Evolutionary conservation across 148 eudicot genomes (phyloP), one percentile per base, ranked within the genome.

Genomic region (Drosera capensis): DNA sequence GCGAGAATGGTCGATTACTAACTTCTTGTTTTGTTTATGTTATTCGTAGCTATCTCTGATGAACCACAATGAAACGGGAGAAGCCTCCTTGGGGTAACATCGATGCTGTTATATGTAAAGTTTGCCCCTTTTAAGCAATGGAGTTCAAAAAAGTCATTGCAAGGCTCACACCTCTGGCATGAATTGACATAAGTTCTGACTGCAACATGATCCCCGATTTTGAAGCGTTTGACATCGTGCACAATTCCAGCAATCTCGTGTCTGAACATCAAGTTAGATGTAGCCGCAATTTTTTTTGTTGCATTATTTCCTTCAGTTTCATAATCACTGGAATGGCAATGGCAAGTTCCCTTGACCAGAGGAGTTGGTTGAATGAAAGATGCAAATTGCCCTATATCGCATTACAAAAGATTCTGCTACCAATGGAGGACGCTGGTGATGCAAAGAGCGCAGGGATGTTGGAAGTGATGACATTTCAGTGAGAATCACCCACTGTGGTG

Each of bases 221-320:
- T 77, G 46, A 82, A 79, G 22, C 65, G 37, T 17, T 90, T 94
- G 39, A 83, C 75, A 45, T 79, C 83, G 55, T 52, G 68, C 8
- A 87, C 96, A 39, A 75, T 59, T 56, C 94, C 96, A 43, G 67
- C 86, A 47, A 87, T 87, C 74, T 87, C 96, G 50, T 83, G 96
- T 40, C 96, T 82, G n/a, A n/a, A n/a, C n/a, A n/a, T n/a, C n/a
- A n/a, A n/a, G n/a, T n/a, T n/a, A n/a, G n/a, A n/a, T n/a, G n/a
- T n/a, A n/a, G n/a, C n/a, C n/a, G n/a, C n/a, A n/a, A n/a, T n/a
- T n/a, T n/a, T n/a, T n/a, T n/a, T n/a, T n/a, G n/a, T n/a, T n/a
- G n/a, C n/a, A n/a, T n/a, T n/a, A n/a, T n/a, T n/a, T n/a, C n/a
- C n/a, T n/a, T n/a, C n/a, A n/a, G n/a, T n/a, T n/a, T n/a, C n/a